Evolutionary conservation across 768 basidiomycete species (phyloP).

Genomic region (Candolleomyces eurysporus): DNA sequence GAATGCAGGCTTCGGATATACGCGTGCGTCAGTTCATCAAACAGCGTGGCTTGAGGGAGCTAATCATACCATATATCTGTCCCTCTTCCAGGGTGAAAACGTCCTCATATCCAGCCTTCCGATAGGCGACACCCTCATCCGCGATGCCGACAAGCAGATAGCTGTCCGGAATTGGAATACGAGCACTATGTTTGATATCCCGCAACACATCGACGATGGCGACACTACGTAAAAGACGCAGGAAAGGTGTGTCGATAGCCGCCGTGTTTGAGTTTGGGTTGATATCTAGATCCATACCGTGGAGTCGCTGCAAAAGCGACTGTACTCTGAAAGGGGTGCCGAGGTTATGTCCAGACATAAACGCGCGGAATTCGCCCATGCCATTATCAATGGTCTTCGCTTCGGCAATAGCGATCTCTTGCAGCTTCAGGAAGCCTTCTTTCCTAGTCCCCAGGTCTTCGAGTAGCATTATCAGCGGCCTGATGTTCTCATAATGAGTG

Average conservation of each 20-base stretch:
- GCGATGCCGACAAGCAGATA: slow-evolving; percentile 77
- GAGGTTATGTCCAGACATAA: slow-evolving; percentile 49
- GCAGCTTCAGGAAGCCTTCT: slow-evolving; percentile 60
- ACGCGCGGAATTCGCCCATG: slow-evolving; percentile 40
- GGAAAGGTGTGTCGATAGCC: slow-evolving; percentile 54
- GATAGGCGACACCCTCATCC: slow-evolving; percentile 76
- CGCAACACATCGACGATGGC: slow-evolving; percentile 65
- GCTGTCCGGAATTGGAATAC: slow-evolving; percentile 68
- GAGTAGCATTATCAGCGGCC: slow-evolving; percentile 73
- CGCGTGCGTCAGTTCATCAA: slow-evolving; percentile 1
- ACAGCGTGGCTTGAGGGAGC: background rate
- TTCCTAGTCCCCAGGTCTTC: slow-evolving; percentile 69
- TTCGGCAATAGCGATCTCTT: slow-evolving; percentile 55
- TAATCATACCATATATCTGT: slow-evolving; percentile 62
- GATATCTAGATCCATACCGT: slow-evolving; percentile 39
- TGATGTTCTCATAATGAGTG: slow-evolving; percentile 20
- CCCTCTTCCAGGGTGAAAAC: slow-evolving; percentile 54
- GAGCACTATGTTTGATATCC: slow-evolving; percentile 72
- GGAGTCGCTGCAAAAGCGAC: slow-evolving; percentile 49
- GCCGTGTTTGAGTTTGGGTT: slow-evolving; percentile 38
- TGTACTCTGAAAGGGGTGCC: slow-evolving; percentile 48
- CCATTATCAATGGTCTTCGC: slow-evolving; percentile 62
- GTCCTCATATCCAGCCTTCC: slow-evolving; percentile 43
- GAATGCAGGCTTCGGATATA: slow-evolving; percentile 51
- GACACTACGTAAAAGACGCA: slow-evolving; percentile 55